Base-by-base conservation (phyloP, 2,329 filamentous ascomycete genomes). In the Paecilomyces variotii region DNA sequence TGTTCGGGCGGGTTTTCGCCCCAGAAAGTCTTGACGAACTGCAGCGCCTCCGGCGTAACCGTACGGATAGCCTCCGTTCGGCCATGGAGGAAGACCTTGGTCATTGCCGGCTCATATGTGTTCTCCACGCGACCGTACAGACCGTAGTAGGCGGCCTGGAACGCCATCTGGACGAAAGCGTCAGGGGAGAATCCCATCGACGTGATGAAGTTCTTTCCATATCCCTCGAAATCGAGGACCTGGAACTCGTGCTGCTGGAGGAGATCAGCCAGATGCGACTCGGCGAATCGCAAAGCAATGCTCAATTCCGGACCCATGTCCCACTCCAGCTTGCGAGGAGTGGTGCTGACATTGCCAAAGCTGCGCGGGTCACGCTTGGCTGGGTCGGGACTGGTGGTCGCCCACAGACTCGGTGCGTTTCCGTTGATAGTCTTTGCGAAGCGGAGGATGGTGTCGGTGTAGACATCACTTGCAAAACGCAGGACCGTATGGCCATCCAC, bases 71-170 rank as follows among this genome's bases (percentile, higher is more conserved):
- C 93, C 76, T 99, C 94, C 0, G 94, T 99, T 53, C 94, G 88
- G 10, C 94, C 94, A 71, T 97, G 94, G 60, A 95, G 84, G 76
- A 85, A 99, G 60, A 88, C 80, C 74, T 99, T 99, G 56, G 94
- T 99, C 94, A 99, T 97, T 50, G 94, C 93, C 6, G 94, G 94
- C 74, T 99, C 94, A 72, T 99, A 99, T 0, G 92, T 94, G 70
- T 91, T 96, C 74, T 97, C 94, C 1, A 96, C 85, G 3, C 91
- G 86, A 2, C 94, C 94, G 67, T 97, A 99, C 6, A 99, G 82
- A 1, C 94, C 94, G 69, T 97, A 99, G 78, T 99, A 97, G 0
- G 94, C 93, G 3, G 93, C 93, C 74, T 99, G 94, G 78, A 97
- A 97, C 0, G 94, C 94, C 93, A 99, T 97, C 74, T 99, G 94